Conservation (phyloP, 495 filamentous ascomycete species). For the Trypethelium eluteriae region DNA sequence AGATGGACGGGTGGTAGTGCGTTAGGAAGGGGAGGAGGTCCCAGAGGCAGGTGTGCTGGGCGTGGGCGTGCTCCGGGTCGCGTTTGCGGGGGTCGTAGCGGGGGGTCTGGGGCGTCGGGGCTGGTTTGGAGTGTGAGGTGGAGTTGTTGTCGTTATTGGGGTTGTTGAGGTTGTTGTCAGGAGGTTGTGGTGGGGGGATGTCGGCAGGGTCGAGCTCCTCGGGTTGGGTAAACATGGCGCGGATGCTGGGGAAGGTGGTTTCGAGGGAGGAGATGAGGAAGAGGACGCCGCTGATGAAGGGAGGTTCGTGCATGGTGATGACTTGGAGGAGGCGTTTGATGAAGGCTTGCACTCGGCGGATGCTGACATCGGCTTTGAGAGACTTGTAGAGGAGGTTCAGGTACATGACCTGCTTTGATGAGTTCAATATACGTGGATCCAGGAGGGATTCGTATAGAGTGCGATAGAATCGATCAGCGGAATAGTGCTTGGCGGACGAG, state of each 20-base stretch:
- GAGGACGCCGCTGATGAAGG: slow-evolving; percentile 82
- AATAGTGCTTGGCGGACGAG: slow-evolving; percentile 64
- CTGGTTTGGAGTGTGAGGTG: slow-evolving; percentile 22
- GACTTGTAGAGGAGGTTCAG: slow-evolving; percentile 84
- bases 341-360: slow-evolving; percentile 88
- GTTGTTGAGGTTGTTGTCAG: slow-evolving; percentile 55
- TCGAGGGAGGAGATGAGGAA: slow-evolving; percentile 80
- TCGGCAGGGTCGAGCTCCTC: slow-evolving; percentile 44
- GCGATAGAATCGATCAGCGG: slow-evolving; percentile 83
- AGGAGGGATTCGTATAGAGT: slow-evolving; percentile 92
- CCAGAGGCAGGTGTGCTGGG: slow-evolving; percentile 85
- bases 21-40: slow-evolving; percentile 72
- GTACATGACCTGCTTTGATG: slow-evolving; percentile 92
- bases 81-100: slow-evolving; percentile 81
- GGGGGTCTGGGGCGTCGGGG: slow-evolving; percentile 12
- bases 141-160: slow-evolving; percentile 51
- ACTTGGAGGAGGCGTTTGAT: slow-evolving; percentile 82
- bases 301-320: slow-evolving; percentile 76
- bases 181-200: too few relatives aligned
- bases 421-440: slow-evolving; percentile 76
- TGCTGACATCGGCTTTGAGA: slow-evolving; percentile 76
- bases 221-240: slow-evolving; percentile 61
- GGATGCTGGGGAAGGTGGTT: slow-evolving; percentile 63
- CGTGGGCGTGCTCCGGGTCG: slow-evolving; percentile 83
- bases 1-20: slow-evolving; percentile 94